Evolutionary conservation across 1,284 basidiomycete species (phyloP).

Genomic region (Athelia psychrophila): DNA sequence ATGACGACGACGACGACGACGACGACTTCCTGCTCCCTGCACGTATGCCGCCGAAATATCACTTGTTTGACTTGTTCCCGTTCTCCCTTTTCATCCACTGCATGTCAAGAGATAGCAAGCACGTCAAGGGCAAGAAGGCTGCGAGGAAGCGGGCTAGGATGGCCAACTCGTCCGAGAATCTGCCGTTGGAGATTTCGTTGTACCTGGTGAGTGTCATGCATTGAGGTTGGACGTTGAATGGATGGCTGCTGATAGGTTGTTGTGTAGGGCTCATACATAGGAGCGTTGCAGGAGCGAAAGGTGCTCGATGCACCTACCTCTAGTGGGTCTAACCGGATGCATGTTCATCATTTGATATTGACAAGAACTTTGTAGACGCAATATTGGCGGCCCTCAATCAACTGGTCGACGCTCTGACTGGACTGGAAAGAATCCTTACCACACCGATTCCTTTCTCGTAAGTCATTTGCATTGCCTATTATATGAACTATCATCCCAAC

Average conservation of each 20-base stretch:
- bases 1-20: slow-evolving; percentile 24
- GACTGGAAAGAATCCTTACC: slow-evolving; percentile 73
- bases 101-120: slow-evolving; percentile 43
- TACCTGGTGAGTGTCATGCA: slow-evolving; percentile 40
- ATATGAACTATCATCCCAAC: slow-evolving; percentile 2
- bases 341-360: too few species aligned
- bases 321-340: slow-evolving; percentile 36
- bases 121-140: slow-evolving; percentile 57
- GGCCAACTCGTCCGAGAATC: slow-evolving; percentile 52
- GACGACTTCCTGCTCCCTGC: slow-evolving; percentile 55
- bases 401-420: slow-evolving; percentile 67
- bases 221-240: not conserved
- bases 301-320: slow-evolving; percentile 62
- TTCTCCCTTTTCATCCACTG: slow-evolving; percentile 56
- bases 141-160: slow-evolving; percentile 50
- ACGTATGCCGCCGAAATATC: slow-evolving; percentile 58
- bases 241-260: slow-evolving; percentile 5
- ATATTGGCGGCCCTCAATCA: slow-evolving; percentile 50
- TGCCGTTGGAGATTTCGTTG: slow-evolving; percentile 72
- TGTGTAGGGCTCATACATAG: slow-evolving; percentile 61
- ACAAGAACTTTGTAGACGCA: slow-evolving; percentile 36
- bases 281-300: slow-evolving; percentile 58
- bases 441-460: slow-evolving; percentile 81
- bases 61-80: slow-evolving; percentile 66
- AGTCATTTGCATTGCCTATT: slow-evolving; percentile 12